Conservation (phyloP, 495 filamentous ascomycete genomes). For the Chaetomium tenue region DNA sequence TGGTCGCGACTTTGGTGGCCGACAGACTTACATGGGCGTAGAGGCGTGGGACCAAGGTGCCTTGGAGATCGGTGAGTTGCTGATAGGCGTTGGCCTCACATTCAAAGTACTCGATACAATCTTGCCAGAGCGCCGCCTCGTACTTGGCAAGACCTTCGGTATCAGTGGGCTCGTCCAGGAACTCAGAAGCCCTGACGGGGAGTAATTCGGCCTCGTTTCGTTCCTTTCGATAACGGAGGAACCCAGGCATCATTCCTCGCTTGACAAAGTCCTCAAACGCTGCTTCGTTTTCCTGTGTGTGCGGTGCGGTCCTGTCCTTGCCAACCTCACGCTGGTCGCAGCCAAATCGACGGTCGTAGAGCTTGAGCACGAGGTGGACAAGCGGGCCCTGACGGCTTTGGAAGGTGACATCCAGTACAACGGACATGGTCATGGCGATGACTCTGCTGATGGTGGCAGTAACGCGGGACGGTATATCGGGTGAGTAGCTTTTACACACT, state of each 20-base stretch:
- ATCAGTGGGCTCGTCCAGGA: slow-evolving; percentile 12
- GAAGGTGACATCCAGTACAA: slow-evolving; percentile 19
- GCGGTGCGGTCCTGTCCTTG: slow-evolving; percentile 1
- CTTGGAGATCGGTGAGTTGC: slow-evolving; percentile 13
- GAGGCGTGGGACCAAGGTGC: slow-evolving; percentile 6
- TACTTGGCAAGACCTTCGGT: slow-evolving; percentile 19
- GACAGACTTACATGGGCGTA: slow-evolving; percentile 12
- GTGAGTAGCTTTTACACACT: slow-evolving; percentile 17
- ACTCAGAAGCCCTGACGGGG: slow-evolving; percentile 2
- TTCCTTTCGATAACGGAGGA: slow-evolving; percentile 7
- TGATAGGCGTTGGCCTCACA: slow-evolving; percentile 19
- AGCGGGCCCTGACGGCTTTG: slow-evolving; percentile 6
- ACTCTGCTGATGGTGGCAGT: slow-evolving; percentile 19
- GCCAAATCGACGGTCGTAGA: slow-evolving; percentile 23
- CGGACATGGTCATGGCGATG: slow-evolving; percentile 17
- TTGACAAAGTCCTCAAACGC: slow-evolving; percentile 15
- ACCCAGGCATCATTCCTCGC: slow-evolving; percentile 18
- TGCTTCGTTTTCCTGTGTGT: slow-evolving; percentile 13
- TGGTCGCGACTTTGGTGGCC: slow-evolving; percentile 8
- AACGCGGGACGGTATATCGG: slow-evolving; percentile 7
- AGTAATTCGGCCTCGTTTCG: slow-evolving; percentile 6
- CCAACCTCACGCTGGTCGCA: not conserved
- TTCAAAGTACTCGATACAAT: slow-evolving; percentile 16
- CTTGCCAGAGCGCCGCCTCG: slow-evolving; percentile 14
- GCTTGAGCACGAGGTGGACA: slow-evolving; percentile 15